Conservation (phyloP, 2,329 filamentous ascomycete genomes). For the Davidsoniella virescens region DNA sequence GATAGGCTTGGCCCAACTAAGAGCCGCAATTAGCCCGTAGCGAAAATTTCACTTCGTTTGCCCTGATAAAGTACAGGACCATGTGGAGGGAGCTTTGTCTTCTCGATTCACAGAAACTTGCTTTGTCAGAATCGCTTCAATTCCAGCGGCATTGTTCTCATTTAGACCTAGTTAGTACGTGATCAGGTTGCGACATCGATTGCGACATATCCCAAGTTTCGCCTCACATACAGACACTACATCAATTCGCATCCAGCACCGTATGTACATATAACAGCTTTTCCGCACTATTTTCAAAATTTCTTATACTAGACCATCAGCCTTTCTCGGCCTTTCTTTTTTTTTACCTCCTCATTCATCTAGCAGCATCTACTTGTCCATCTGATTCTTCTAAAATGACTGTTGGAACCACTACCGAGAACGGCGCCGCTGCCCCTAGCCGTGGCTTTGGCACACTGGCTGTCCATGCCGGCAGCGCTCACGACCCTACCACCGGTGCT, state of each 20-base stretch:
- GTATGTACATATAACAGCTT: conserved; percentile 1
- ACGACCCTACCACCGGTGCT: conserved; percentile 81
- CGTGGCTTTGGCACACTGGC: conserved; percentile 83
- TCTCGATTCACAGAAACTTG: not conserved
- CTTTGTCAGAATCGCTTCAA: not conserved
- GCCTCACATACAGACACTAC: not conserved
- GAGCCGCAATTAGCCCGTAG: too few relatives aligned
- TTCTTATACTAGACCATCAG: not conserved
- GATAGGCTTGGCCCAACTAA: too few relatives aligned
- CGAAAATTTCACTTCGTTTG: too few relatives aligned
- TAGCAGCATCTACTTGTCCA: not conserved
- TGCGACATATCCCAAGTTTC: conserved; percentile 1
- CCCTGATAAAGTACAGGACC: too few relatives aligned
- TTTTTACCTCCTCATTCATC: not conserved
- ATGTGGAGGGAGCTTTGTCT: too few relatives aligned
- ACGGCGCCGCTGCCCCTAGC: conserved; percentile 40
- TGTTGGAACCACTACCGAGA: conserved; percentile 14
- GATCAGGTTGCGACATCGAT: conserved; percentile 7
- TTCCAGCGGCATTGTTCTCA: not conserved
- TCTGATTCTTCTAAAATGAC: conserved; percentile 2
- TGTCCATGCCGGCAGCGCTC: conserved; percentile 81
- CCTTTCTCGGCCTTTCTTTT: not conserved
- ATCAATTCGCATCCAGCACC: too few relatives aligned
- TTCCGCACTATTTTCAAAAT: not conserved
- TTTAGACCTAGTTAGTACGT: not conserved